Percentiles rank a stretch among this genome's conserved stretches.
Evolutionary conservation across 2,329 filamentous ascomycete genomes (phyloP).

Genomic region (Blastomyces emzantsi): DNA sequence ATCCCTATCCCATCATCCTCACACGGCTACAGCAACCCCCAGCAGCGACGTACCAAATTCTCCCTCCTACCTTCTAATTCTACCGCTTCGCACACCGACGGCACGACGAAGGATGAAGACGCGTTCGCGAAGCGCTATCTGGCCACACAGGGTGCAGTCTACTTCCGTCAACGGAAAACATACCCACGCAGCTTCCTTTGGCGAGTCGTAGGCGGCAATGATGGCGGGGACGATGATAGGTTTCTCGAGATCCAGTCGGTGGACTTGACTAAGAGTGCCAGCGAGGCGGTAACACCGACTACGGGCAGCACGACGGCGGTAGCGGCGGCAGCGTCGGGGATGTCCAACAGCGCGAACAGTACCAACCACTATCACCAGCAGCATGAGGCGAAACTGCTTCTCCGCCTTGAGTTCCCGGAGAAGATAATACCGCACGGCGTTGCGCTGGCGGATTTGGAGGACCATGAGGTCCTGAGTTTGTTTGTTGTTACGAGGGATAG

Average conservation of each 20-base stretch:
- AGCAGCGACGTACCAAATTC: conserved; percentile 37
- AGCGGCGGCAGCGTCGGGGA: neutral
- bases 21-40: conserved; percentile 32
- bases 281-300: conserved; percentile 15
- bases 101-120: conserved; percentile 50
- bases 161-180: conserved; percentile 66
- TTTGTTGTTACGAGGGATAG: conserved; percentile 73
- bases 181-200: conserved; percentile 83
- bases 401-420: conserved; percentile 68
- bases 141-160: conserved; percentile 71
- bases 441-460: conserved; percentile 68
- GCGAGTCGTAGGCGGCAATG: conserved; percentile 71
- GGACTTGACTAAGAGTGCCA: conserved; percentile 64
- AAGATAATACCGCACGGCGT: conserved; percentile 69
- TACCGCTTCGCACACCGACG: conserved; percentile 31
- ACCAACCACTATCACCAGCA: conserved; percentile 25
- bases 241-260: conserved; percentile 74
- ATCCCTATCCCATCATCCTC: conserved; percentile 51
- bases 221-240: conserved; percentile 29
- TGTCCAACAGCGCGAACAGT: neutral
- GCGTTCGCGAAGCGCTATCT: conserved; percentile 64
- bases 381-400: conserved; percentile 60
- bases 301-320: neutral
- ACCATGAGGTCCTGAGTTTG: conserved; percentile 66
- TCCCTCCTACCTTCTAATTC: conserved; percentile 39